Conservation (phyloP, 495 filamentous ascomycete species). For the Entonaema liquescens region DNA sequence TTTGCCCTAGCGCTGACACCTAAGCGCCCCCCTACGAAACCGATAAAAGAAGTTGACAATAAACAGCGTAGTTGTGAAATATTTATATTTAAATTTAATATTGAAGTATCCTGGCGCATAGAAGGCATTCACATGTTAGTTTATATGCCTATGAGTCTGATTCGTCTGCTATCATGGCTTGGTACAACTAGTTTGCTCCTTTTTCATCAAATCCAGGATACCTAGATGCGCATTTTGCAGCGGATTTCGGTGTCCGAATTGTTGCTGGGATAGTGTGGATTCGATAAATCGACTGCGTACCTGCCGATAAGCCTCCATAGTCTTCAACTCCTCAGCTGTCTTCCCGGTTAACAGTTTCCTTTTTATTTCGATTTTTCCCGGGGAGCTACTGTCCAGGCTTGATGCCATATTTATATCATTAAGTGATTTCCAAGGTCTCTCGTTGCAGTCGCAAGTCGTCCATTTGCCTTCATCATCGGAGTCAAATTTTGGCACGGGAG, state of each 20-base stretch:
- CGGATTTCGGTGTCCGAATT: conserved; percentile 16
- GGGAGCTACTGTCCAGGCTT: not conserved
- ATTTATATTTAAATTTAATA: too few relatives aligned
- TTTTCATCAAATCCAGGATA: not conserved
- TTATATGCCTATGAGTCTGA: not conserved
- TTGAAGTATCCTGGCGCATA: too few relatives aligned
- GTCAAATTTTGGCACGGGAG: conserved; percentile 44
- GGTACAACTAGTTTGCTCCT: conserved; percentile 5
- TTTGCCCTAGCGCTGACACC: too few relatives aligned
- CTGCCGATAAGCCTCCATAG: conserved; percentile 14
- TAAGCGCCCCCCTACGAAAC: too few relatives aligned
- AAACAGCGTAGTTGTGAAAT: too few relatives aligned
- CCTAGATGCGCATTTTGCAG: not conserved
- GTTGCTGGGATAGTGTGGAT: conserved; percentile 1
- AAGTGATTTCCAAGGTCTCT: conserved; percentile 46
- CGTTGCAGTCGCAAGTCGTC: conserved; percentile 51
- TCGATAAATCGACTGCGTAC: conserved; percentile 17
- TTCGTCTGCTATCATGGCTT: too few relatives aligned
- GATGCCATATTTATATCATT: not conserved
- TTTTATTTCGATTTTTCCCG: not conserved
- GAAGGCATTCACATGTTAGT: not conserved
- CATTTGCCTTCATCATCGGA: conserved; percentile 47
- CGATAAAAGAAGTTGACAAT: too few relatives aligned
- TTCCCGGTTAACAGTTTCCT: conserved; percentile 6
- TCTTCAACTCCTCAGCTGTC: conserved; percentile 19